phyloP scores from a whole-genome alignment of 495 filamentous ascomycete genomes.

The Tuber brumale region DNA sequence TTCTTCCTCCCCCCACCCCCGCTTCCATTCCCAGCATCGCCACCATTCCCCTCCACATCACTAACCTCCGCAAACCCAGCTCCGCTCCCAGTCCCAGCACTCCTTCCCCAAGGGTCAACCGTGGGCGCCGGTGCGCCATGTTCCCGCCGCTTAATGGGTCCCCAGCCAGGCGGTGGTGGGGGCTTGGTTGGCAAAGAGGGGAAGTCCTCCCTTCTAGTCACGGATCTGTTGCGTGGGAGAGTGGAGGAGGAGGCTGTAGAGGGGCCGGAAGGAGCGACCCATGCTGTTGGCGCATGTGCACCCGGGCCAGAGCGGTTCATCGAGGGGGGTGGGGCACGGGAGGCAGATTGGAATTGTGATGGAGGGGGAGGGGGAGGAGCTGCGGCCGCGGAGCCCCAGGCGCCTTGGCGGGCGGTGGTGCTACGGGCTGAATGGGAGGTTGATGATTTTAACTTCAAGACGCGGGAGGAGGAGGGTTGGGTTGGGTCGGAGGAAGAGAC shows the following conservation, averaged over 20 bases:
- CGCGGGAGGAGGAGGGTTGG: conserved; percentile 47
- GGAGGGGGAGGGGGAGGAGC: conserved; percentile 43
- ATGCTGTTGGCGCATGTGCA: conserved; percentile 49
- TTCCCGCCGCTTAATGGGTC: conserved; percentile 28
- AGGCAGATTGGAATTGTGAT: conserved; percentile 24
- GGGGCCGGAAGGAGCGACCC: conserved; percentile 45
- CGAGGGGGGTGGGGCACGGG: background rate
- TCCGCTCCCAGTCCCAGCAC: conserved; percentile 1
- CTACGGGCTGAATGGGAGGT: conserved; percentile 66
- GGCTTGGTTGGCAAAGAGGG: conserved; percentile 36
- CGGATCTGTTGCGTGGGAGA: background rate
- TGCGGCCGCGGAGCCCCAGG: conserved; percentile 47
- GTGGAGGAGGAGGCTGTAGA: conserved; percentile 39
- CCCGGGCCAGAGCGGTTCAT: conserved; percentile 41
- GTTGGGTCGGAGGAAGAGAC: conserved; percentile 43
- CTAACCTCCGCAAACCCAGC: conserved; percentile 28
- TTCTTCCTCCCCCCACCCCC: conserved; percentile 31
- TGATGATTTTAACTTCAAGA: conserved; percentile 68
- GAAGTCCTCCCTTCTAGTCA: conserved; percentile 22
- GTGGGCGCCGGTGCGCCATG: conserved; percentile 22
- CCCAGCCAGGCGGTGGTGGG: conserved; percentile 31
- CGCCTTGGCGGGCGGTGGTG: conserved; percentile 50
- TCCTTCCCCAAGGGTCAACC: conserved; percentile 22
- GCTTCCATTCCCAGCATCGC: conserved; percentile 11
- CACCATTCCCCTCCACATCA: conserved; percentile 29